Conservation (phyloP, 495 filamentous ascomycete species). For the Aspergillus hancockii region DNA sequence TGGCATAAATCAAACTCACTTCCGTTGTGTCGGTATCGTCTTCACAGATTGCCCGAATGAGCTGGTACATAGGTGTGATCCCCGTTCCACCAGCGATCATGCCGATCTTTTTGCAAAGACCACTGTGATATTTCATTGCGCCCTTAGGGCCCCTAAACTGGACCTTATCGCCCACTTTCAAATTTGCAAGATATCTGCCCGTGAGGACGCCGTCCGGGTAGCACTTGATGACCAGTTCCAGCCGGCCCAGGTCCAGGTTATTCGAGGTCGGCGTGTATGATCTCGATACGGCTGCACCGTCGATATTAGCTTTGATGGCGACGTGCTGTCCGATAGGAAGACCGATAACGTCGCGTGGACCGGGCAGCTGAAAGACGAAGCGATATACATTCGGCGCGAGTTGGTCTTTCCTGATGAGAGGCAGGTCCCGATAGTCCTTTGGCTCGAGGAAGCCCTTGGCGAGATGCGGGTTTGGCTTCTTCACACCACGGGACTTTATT, state of each 20-base stretch:
- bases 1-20: conserved; percentile 49
- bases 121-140: conserved; percentile 42
- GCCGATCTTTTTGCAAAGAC: conserved; percentile 38
- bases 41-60: conserved; percentile 54
- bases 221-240: conserved; percentile 51
- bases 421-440: conserved; percentile 45
- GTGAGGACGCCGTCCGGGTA: conserved; percentile 52
- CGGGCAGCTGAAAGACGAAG: conserved; percentile 51
- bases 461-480: conserved; percentile 35
- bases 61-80: conserved; percentile 59
- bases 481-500: conserved; percentile 29
- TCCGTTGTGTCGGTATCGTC: conserved; percentile 47
- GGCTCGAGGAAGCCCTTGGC: conserved; percentile 45
- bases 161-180: conserved; percentile 44
- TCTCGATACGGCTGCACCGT: conserved; percentile 43
- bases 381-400: conserved; percentile 49
- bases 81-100: conserved; percentile 57
- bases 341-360: conserved; percentile 39
- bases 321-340: conserved; percentile 56
- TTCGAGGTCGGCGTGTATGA: conserved; percentile 56
- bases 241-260: conserved; percentile 45
- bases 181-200: conserved; percentile 44
- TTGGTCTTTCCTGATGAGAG: conserved; percentile 42
- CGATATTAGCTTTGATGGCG: conserved; percentile 46
- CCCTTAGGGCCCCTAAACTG: conserved; percentile 54